phyloP scores from a whole-genome alignment of 768 basidiomycete genomes.

The Mycena leptocephala region DNA sequence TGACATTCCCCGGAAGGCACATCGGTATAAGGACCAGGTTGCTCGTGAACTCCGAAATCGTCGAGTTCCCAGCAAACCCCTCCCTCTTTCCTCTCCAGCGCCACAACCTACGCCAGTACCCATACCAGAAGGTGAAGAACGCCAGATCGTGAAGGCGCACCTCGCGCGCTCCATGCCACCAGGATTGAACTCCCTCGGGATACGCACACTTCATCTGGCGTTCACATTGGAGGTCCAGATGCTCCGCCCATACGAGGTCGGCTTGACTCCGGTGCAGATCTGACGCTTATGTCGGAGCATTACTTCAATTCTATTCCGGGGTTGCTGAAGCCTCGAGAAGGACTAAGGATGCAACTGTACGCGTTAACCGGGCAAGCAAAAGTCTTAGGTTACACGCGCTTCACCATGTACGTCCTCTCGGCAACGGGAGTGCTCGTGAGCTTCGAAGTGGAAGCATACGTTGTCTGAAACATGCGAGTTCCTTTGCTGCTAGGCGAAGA shows the following conservation, averaged over 20 bases:
- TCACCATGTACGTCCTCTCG: constrained; percentile 14
- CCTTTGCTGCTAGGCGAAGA: constrained; percentile 50
- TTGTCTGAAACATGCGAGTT: constrained; percentile 43
- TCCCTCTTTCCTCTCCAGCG: neutral
- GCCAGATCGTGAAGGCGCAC: neutral
- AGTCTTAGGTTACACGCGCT: constrained; percentile 35
- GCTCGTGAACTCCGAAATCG: neutral
- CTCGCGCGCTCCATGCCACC: neutral
- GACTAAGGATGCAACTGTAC: constrained; percentile 28
- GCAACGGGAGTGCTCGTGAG: neutral
- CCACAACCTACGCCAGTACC: neutral
- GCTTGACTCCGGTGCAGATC: constrained; percentile 33
- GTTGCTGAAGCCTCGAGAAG: neutral
- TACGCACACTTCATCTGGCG: constrained; percentile 22
- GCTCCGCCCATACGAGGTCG: neutral
- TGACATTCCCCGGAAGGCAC: neutral
- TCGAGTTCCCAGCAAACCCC: neutral
- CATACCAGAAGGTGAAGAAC: too few species aligned
- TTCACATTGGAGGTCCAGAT: neutral
- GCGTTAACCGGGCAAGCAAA: constrained; percentile 26
- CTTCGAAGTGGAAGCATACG: constrained; percentile 43
- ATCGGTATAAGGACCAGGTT: neutral
- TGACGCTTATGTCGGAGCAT: constrained; percentile 32
- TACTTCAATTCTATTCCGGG: neutral
- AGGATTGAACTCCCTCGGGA: neutral